Evolutionary conservation across 768 basidiomycete species (phyloP).

Genomic region (Suillus brevipes): DNA sequence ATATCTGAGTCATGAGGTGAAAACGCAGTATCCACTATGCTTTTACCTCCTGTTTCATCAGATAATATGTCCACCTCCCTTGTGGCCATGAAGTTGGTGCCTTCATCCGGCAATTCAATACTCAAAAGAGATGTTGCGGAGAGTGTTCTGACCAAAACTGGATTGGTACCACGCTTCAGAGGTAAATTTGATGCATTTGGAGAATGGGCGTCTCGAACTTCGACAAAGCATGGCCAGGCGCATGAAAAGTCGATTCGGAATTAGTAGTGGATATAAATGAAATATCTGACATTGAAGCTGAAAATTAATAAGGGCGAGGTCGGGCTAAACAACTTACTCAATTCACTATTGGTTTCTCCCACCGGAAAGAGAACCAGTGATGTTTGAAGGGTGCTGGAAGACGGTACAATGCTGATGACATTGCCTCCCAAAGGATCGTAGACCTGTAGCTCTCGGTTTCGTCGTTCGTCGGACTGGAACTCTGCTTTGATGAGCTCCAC

Average conservation of each 20-base stretch:
- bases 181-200: slow-evolving; percentile 29
- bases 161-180: slow-evolving; percentile 16
- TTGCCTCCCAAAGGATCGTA: slow-evolving; percentile 65
- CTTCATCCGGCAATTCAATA: slow-evolving; percentile 18
- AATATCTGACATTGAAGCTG: slow-evolving; percentile 9
- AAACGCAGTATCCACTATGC: slow-evolving; percentile 50
- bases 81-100: slow-evolving; percentile 20
- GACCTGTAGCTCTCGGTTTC: slow-evolving; percentile 32
- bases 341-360: slow-evolving; percentile 56
- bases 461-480: slow-evolving; percentile 46
- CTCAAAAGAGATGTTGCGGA: slow-evolving; percentile 43
- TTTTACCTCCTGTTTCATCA: slow-evolving; percentile 41
- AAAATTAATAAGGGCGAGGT: neutral
- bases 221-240: slow-evolving; percentile 41
- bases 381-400: slow-evolving; percentile 24
- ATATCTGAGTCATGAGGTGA: slow-evolving; percentile 33
- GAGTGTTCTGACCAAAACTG: slow-evolving; percentile 46
- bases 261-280: slow-evolving; percentile 52
- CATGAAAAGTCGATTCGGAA: slow-evolving; percentile 36
- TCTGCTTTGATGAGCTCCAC: slow-evolving; percentile 63
- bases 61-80: slow-evolving; percentile 41
- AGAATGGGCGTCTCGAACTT: slow-evolving; percentile 68
- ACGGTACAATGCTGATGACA: slow-evolving; percentile 44
- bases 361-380: slow-evolving; percentile 57
- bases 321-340: slow-evolving; percentile 49